These are phyloP conservation scores for Metschnikowia reukaufii DNA, from an alignment of 805 yeast species.

Conservation along the genomic window DNA sequence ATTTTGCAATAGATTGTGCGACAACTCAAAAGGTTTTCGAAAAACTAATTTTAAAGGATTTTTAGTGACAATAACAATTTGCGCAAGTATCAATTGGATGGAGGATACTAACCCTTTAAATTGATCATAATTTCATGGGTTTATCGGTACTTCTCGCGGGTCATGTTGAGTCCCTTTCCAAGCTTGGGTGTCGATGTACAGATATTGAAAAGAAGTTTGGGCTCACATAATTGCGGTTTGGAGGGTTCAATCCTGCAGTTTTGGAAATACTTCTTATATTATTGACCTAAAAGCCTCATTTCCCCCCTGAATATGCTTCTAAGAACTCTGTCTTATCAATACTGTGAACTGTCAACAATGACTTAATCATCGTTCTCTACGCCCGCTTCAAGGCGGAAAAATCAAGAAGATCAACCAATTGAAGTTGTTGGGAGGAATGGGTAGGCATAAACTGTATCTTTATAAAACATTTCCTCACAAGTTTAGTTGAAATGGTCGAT, in stretches of 20 bases:
- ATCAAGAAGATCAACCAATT: background rate
- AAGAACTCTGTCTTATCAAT: background rate
- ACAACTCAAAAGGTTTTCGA: background rate
- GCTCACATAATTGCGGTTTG: conserved; percentile 1
- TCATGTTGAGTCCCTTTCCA: background rate
- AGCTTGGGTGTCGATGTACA: background rate
- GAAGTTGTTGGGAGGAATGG: background rate
- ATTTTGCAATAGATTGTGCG: background rate
- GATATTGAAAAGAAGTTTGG: background rate
- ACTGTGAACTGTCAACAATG: background rate
- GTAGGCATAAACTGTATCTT: conserved; percentile 1
- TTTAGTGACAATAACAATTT: background rate
- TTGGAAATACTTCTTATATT: background rate
- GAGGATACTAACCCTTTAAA: background rate
- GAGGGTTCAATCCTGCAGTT: background rate
- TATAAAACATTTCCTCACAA: background rate
- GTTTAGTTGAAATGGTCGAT: background rate
- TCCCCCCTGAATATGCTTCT: background rate
- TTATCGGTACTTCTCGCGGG: background rate
- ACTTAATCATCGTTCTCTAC: background rate
- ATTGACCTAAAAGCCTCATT: background rate
- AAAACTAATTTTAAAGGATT: background rate
- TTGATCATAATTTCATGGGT: background rate
- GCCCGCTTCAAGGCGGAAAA: conserved; percentile 1
- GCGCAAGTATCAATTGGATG: background rate